Base-by-base conservation (phyloP, 2,329 filamentous ascomycete species). In the Cercospora berteroae region DNA sequence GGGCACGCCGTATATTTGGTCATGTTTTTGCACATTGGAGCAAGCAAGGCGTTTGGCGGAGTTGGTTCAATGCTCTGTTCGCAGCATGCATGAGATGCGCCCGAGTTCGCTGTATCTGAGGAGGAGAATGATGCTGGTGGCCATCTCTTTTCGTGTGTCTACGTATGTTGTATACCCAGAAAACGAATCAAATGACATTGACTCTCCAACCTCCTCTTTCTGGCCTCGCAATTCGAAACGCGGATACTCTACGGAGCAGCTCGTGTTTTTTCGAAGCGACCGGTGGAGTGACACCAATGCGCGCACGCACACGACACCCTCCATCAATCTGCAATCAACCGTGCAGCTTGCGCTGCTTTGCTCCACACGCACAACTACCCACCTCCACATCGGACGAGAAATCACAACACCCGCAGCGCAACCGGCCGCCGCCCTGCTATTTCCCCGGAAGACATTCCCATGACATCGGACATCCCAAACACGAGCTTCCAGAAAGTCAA, bases 31-130 rank as follows among this genome's bases (percentile, higher is more conserved):
- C 48, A 55, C 48, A 55, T 63, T 63, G 60, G 60, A 63, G 60
- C 60, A 63, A 63, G 60, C 60, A 63, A 55, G 60, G 60, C 60
- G 60, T 63, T 63, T 63, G 42, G 60, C 18, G 59, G 60, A 63
- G 60, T 55, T 63, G 42, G 55, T 27, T 18, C 23, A 31, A 27
- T 58, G 55, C 31, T 33, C 27, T 31, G 27, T 58, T 16, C 7
- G 55, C 55, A 58, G 55, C 55, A 58, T 58, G 55, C 27, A 58
- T 31, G 55, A 36, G 12, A 23, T 58, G 55, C 55, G 31, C 55
- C 55, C 27, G 27, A 31, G 13, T 16, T 36, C 7, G 5, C 36
- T 58, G 27, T 31, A 20, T 58, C 55, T 58, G 29, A 20, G 31
- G 29, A 20, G n/a, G 18, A 29, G 16, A 29, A 12, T 29, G 27